phyloP scores from a whole-genome alignment of 2,329 filamentous ascomycete species.

The Cordyceps tenuipes region DNA sequence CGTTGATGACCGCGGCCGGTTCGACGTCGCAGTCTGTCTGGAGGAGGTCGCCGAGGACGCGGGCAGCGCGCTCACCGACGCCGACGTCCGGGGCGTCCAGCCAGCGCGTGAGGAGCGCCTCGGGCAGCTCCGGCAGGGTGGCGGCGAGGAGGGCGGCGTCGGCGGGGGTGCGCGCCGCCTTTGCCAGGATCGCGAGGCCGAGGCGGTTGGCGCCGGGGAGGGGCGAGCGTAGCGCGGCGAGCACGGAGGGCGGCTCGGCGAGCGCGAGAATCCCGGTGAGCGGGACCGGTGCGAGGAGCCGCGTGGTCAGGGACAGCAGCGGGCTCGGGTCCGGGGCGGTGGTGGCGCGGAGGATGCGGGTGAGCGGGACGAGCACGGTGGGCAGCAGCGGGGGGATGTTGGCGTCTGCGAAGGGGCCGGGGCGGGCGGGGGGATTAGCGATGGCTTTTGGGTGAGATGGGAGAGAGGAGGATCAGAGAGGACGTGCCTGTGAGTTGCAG shows the following conservation, averaged over 20 bases:
- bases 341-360: conserved; percentile 42
- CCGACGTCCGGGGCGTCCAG: conserved; percentile 12
- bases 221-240: conserved; percentile 45
- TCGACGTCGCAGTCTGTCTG: conserved; percentile 41
- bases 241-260: conserved; percentile 41
- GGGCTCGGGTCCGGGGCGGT: conserved; percentile 40
- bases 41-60: conserved; percentile 44
- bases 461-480: no score
- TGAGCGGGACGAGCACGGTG: conserved; percentile 45
- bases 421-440: neutral
- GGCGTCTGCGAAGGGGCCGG: conserved; percentile 32
- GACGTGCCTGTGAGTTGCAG: conserved; percentile 46
- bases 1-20: no score
- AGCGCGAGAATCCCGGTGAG: conserved; percentile 45
- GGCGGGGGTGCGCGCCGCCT: no score
- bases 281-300: conserved; percentile 44
- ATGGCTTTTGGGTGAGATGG: neutral
- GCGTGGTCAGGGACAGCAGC: conserved; percentile 45
- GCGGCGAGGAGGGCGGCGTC: no score
- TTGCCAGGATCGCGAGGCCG: conserved; percentile 47
- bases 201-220: conserved; percentile 50
- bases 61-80: conserved; percentile 38
- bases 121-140: conserved; percentile 39
- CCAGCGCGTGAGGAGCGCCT: conserved; percentile 41
- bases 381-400: conserved; percentile 46